Evolutionary conservation across 768 basidiomycete genomes (phyloP).

Genomic region (Hydnum rufescens): DNA sequence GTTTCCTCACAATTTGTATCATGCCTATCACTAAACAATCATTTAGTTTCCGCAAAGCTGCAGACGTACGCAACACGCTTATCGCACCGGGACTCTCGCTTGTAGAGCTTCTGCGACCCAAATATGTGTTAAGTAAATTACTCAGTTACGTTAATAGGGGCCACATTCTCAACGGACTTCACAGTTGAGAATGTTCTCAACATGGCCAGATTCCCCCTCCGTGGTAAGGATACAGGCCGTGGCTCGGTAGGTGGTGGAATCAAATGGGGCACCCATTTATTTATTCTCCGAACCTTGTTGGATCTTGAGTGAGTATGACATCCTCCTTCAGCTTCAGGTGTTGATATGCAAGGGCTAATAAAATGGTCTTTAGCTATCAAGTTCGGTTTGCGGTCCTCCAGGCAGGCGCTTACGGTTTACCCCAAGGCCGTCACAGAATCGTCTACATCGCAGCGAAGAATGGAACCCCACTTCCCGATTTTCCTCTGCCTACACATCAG

Average conservation of each 20-base stretch:
- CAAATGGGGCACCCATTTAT: slow-evolving; percentile 53
- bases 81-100: slow-evolving; percentile 38
- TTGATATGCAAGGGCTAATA: background rate
- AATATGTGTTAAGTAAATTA: slow-evolving; percentile 10
- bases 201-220: slow-evolving; percentile 14
- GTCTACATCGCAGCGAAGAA: slow-evolving; percentile 31
- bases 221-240: slow-evolving; percentile 21
- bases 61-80: slow-evolving; percentile 24
- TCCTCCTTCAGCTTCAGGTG: background rate
- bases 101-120: slow-evolving; percentile 21
- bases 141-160: background rate
- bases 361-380: slow-evolving; percentile 21
- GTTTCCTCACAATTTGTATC: background rate
- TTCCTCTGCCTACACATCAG: slow-evolving; percentile 38
- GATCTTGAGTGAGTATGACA: slow-evolving; percentile 40
- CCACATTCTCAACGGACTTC: background rate
- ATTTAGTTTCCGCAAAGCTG: slow-evolving; percentile 38
- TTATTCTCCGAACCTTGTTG: slow-evolving; percentile 37
- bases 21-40: background rate
- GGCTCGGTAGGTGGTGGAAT: slow-evolving; percentile 43
- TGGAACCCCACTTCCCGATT: slow-evolving; percentile 24
- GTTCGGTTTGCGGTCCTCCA: slow-evolving; percentile 30
- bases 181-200: slow-evolving; percentile 1
- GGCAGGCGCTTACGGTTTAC: slow-evolving; percentile 36
- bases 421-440: slow-evolving; percentile 34